Evolutionary conservation across 805 yeast species (phyloP).

Genomic region (Monosporozyma unispora): DNA sequence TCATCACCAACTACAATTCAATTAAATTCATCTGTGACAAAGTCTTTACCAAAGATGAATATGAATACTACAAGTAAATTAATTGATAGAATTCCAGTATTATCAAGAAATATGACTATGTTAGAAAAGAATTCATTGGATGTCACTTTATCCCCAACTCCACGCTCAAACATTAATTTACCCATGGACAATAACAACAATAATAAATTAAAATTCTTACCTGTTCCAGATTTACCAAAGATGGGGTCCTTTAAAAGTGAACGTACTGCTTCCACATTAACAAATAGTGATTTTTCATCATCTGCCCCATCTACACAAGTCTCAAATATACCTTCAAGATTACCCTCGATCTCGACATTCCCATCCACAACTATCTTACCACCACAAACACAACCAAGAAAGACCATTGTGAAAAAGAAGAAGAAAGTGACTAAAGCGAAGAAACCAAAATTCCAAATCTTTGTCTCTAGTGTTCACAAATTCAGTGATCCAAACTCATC

Average conservation of each 20-base stretch:
- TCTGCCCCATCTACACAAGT: neutral
- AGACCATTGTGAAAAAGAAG: neutral
- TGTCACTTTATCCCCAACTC: constrained; percentile 25
- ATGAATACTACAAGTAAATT: neutral
- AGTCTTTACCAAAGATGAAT: constrained; percentile 19
- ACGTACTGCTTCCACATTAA: constrained; percentile 8
- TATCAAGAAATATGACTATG: constrained; percentile 9
- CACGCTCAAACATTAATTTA: constrained; percentile 13
- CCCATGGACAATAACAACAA: neutral
- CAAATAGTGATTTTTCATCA: neutral
- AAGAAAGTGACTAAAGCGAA: constrained; percentile 17
- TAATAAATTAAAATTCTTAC: constrained; percentile 7
- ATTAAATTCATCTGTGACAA: constrained; percentile 27
- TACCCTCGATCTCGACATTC: constrained; percentile 1
- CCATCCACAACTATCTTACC: constrained; percentile 3
- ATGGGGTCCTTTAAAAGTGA: constrained; percentile 31
- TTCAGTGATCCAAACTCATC: constrained; percentile 17
- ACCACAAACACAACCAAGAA: neutral
- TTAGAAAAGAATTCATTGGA: constrained; percentile 6
- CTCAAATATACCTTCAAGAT: neutral
- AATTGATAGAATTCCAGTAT: constrained; percentile 11
- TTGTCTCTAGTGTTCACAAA: constrained; percentile 28
- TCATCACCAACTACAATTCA: constrained; percentile 32
- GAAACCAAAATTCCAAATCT: constrained; percentile 30
- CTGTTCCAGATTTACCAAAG: constrained; percentile 29